Conservation (phyloP, 805 yeast genomes). For the Hyphopichia homilentoma region DNA sequence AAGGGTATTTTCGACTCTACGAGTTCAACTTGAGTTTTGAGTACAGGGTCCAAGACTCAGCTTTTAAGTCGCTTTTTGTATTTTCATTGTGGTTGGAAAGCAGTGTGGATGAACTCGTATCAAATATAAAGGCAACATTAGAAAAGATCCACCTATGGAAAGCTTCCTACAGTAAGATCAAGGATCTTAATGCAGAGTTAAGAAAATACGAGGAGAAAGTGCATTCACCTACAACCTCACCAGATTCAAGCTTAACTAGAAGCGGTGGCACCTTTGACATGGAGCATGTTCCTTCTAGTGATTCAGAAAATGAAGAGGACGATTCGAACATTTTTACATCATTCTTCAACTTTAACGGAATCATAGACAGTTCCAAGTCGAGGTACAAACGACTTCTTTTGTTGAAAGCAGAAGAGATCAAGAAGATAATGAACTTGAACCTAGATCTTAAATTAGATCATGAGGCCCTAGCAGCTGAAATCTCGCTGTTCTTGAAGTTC, state of each 20-base stretch:
- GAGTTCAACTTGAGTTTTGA: not conserved
- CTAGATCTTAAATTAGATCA: slow-evolving; percentile 49
- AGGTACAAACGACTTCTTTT: slow-evolving; percentile 43
- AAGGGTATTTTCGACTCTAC: not conserved
- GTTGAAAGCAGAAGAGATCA: slow-evolving; percentile 37
- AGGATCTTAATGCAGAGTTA: slow-evolving; percentile 25
- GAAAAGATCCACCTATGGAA: slow-evolving; percentile 29
- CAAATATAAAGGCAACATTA: slow-evolving; percentile 17
- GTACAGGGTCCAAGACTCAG: not conserved
- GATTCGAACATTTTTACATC: slow-evolving; percentile 14
- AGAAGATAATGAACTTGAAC: slow-evolving; percentile 41
- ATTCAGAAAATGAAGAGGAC: slow-evolving; percentile 3
- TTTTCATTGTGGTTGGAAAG: slow-evolving; percentile 22
- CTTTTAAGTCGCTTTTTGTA: slow-evolving; percentile 3
- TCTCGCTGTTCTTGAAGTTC: slow-evolving; percentile 55
- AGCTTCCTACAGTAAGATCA: slow-evolving; percentile 21
- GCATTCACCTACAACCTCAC: not conserved
- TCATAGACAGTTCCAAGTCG: slow-evolving; percentile 51
- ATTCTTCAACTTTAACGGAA: slow-evolving; percentile 31
- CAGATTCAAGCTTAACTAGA: slow-evolving; percentile 4
- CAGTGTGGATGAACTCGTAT: slow-evolving; percentile 19
- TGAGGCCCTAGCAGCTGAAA: slow-evolving; percentile 60
- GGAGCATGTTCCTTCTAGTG: too few relatives aligned
- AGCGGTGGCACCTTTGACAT: slow-evolving; percentile 6
- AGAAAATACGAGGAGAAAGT: slow-evolving; percentile 21